These are phyloP conservation scores for Trypanosoma conorhini DNA, from an alignment of 208 protist species.

Conservation along the genomic window DNA sequence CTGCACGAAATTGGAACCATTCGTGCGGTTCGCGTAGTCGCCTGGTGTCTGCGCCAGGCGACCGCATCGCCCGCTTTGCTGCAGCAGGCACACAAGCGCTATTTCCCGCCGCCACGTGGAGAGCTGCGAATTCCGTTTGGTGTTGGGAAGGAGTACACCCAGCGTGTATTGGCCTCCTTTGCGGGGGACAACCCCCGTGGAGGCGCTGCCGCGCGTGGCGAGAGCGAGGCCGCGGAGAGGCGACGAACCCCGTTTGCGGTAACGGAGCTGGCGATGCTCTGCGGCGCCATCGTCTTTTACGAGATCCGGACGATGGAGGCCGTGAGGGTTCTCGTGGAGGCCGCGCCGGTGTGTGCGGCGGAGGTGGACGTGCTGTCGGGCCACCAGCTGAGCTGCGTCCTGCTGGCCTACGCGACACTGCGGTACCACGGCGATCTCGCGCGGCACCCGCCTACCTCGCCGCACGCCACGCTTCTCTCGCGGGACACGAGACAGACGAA, in stretches of 20 bases:
- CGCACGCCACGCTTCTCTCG: background rate
- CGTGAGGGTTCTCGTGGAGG: constrained; percentile 43
- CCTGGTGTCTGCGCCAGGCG: constrained; percentile 20
- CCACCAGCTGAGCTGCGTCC: constrained; percentile 52
- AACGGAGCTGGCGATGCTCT: constrained; percentile 52
- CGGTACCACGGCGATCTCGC: constrained; percentile 35
- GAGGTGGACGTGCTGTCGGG: constrained; percentile 50
- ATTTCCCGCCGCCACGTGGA: constrained; percentile 13
- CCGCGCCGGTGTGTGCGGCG: constrained; percentile 44
- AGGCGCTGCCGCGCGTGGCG: background rate
- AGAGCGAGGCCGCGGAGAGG: background rate
- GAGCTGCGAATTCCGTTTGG: constrained; percentile 55
- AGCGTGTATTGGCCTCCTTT: constrained; percentile 16
- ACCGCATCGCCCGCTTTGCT: background rate
- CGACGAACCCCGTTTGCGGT: constrained; percentile 14
- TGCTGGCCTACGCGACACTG: constrained; percentile 67
- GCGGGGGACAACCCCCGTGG: background rate
- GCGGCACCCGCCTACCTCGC: background rate
- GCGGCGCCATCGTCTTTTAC: constrained; percentile 66
- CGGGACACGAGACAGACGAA: constrained; percentile 11
- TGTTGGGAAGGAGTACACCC: constrained; percentile 49
- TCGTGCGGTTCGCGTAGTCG: constrained; percentile 22
- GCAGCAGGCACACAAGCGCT: background rate
- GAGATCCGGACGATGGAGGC: constrained; percentile 48
- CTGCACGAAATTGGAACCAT: constrained; percentile 20